Evolutionary conservation across 1,284 basidiomycete species (phyloP).

Genomic region (Cystobasidium sp.): DNA sequence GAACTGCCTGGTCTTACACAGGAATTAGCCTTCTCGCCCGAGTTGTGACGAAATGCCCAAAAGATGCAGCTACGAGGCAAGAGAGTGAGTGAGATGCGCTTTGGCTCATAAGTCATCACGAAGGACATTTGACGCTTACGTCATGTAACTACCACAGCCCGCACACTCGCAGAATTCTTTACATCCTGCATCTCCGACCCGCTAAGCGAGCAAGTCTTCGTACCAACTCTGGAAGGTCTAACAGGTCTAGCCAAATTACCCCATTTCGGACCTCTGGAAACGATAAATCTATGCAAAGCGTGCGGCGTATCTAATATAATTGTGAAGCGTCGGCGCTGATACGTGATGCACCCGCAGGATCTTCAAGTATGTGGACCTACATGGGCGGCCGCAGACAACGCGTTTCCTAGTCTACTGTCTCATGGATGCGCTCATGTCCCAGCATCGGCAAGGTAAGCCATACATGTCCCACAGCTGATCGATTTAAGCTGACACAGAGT

Average conservation of each 20-base stretch:
- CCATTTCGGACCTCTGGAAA: constrained; percentile 73
- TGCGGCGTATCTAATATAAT: constrained; percentile 58
- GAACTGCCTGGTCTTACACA: constrained; percentile 56
- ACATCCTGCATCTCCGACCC: constrained; percentile 68
- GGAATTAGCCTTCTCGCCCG: constrained; percentile 75
- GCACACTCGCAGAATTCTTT: constrained; percentile 81
- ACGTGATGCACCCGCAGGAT: constrained; percentile 61
- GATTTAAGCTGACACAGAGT: constrained; percentile 39
- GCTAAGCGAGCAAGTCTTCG: constrained; percentile 73
- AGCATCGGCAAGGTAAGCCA: constrained; percentile 69
- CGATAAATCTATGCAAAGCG: constrained; percentile 70
- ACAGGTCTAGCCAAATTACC: constrained; percentile 69
- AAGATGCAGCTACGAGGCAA: constrained; percentile 74
- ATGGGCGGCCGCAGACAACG: constrained; percentile 76
- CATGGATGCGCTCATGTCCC: constrained; percentile 76
- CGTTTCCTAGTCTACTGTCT: constrained; percentile 81
- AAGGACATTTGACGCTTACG: not conserved
- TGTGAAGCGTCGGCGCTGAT: not conserved
- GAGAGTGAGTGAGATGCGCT: constrained; percentile 65
- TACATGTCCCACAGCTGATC: constrained; percentile 9
- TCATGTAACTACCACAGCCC: constrained; percentile 62
- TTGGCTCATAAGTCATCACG: no score
- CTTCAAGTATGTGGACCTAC: constrained; percentile 78
- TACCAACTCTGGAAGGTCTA: constrained; percentile 76
- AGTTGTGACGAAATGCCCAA: constrained; percentile 67